These are phyloP conservation scores for Penicillium cataractarum DNA, from an alignment of 495 filamentous ascomycete genomes.

Conservation along the genomic window DNA sequence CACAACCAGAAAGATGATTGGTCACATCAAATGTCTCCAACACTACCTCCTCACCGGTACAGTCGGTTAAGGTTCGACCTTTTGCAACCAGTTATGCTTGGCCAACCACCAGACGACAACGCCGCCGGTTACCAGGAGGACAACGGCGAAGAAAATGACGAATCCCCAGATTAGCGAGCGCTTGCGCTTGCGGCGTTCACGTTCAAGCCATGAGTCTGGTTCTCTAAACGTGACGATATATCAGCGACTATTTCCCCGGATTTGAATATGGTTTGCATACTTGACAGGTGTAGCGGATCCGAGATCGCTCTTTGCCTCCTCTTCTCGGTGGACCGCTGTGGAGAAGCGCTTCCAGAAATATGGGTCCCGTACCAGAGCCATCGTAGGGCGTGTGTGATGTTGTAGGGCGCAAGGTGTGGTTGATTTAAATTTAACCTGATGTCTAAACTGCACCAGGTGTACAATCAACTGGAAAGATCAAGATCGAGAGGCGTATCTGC, in stretches of 20 bases:
- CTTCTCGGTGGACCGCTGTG: slow-evolving; percentile 57
- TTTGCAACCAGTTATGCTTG: slow-evolving; percentile 44
- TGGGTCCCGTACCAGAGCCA: slow-evolving; percentile 59
- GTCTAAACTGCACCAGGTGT: not conserved
- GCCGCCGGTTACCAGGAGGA: slow-evolving; percentile 31
- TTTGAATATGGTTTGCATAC: not conserved
- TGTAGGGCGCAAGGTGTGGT: slow-evolving; percentile 5
- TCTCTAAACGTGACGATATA: slow-evolving; percentile 18
- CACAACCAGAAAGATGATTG: not conserved
- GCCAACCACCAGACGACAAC: slow-evolving; percentile 45
- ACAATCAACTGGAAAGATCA: too few species aligned
- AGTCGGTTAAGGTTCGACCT: slow-evolving; percentile 18
- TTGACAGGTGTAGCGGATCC: not conserved
- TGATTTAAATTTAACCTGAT: not conserved
- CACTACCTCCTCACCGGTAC: too few species aligned
- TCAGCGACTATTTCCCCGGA: not conserved
- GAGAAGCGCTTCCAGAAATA: slow-evolving; percentile 67
- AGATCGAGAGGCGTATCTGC: too few species aligned
- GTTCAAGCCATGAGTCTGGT: slow-evolving; percentile 39
- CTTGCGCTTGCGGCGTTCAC: slow-evolving; percentile 38
- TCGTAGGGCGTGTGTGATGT: slow-evolving; percentile 16
- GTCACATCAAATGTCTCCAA: not conserved
- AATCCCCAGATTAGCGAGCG: slow-evolving; percentile 41
- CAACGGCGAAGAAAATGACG: slow-evolving; percentile 34
- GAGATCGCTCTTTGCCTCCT: slow-evolving; percentile 31